phyloP scores from a whole-genome alignment of 1,139 yeast genomes.

The Spathaspora sp. region DNA sequence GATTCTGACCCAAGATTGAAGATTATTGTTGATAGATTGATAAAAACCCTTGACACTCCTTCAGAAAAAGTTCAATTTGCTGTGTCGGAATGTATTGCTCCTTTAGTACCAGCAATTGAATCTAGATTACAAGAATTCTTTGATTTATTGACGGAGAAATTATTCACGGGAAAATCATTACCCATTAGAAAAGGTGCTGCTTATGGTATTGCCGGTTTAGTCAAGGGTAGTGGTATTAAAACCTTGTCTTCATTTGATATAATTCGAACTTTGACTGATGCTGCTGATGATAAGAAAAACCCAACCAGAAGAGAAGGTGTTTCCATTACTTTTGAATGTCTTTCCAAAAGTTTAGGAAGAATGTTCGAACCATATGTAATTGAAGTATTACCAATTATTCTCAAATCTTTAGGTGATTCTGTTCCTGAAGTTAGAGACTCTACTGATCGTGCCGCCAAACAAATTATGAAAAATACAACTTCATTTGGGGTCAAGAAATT shows the following conservation, averaged over 20 bases:
- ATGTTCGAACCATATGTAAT: constrained; percentile 92
- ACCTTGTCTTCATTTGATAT: constrained; percentile 75
- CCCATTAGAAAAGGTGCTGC: constrained; percentile 89
- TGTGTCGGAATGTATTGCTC: constrained; percentile 80
- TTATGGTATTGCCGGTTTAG: constrained; percentile 91
- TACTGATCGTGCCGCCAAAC: constrained; percentile 82
- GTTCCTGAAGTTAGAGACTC: constrained; percentile 86
- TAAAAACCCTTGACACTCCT: constrained; percentile 79
- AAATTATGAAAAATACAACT: constrained; percentile 88
- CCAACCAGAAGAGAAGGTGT: constrained; percentile 82
- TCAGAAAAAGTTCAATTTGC: constrained; percentile 89
- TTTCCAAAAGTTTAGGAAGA: constrained; percentile 72
- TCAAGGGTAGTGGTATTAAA: constrained; percentile 84
- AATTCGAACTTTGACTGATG: constrained; percentile 74
- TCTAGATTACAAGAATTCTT: constrained; percentile 52
- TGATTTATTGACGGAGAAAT: constrained; percentile 55
- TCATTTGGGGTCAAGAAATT: constrained; percentile 88
- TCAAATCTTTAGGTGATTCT: constrained; percentile 82
- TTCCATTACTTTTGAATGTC: constrained; percentile 80
- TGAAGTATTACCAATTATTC: constrained; percentile 78
- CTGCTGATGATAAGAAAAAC: constrained; percentile 84
- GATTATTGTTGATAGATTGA: constrained; percentile 64
- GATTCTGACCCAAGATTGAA: constrained; percentile 62
- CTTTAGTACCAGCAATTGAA: constrained; percentile 64
- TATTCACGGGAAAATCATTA: constrained; percentile 51